A percentile compares a stretch with the other conserved stretches of the same genome.
These are phyloP conservation scores for Rhodotorula sp. DNA, from an alignment of 1,284 basidiomycete genomes.

Conservation along the genomic window DNA sequence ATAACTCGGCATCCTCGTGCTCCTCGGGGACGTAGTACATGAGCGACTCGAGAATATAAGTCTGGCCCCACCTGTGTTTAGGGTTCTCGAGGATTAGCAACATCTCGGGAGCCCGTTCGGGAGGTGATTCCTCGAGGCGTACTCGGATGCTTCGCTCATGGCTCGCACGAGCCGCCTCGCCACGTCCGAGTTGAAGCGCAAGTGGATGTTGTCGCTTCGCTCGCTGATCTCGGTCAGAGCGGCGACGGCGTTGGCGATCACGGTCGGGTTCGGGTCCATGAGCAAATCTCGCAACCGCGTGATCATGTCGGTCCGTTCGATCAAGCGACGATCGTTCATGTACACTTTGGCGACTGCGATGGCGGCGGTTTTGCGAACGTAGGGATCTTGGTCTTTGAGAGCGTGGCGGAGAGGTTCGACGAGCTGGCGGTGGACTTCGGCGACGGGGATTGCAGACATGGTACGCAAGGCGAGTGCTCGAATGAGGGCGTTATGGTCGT, in stretches of 20 bases:
- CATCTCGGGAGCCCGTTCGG: background rate
- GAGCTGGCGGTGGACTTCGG: slow-evolving; percentile 69
- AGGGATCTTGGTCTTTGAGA: slow-evolving; percentile 84
- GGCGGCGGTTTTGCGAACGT: slow-evolving; percentile 93
- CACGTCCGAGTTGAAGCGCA: slow-evolving; percentile 75
- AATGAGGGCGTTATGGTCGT: slow-evolving; percentile 85
- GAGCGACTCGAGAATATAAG: slow-evolving; percentile 93
- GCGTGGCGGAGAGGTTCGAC: slow-evolving; percentile 81
- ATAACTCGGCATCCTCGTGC: slow-evolving; percentile 82
- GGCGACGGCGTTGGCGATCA: slow-evolving; percentile 91
- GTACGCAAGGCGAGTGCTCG: slow-evolving; percentile 89
- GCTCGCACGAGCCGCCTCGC: slow-evolving; percentile 81
- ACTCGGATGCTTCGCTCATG: slow-evolving; percentile 88
- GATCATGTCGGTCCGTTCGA: slow-evolving; percentile 81
- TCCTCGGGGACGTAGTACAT: slow-evolving; percentile 88
- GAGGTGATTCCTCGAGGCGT: slow-evolving; percentile 47
- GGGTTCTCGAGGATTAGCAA: background rate
- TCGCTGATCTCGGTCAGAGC: slow-evolving; percentile 89
- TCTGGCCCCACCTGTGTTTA: slow-evolving; percentile 84
- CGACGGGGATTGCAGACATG: slow-evolving; percentile 91
- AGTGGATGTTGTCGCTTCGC: slow-evolving; percentile 81
- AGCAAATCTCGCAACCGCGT: slow-evolving; percentile 81
- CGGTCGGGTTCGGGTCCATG: slow-evolving; percentile 89
- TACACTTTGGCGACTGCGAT: slow-evolving; percentile 89
- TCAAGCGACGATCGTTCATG: slow-evolving; percentile 74